A percentile compares a stretch with the other conserved stretches of the same genome.
Evolutionary conservation across 306 rosid species (phyloP).

Genomic region (Cicer arietinum): DNA sequence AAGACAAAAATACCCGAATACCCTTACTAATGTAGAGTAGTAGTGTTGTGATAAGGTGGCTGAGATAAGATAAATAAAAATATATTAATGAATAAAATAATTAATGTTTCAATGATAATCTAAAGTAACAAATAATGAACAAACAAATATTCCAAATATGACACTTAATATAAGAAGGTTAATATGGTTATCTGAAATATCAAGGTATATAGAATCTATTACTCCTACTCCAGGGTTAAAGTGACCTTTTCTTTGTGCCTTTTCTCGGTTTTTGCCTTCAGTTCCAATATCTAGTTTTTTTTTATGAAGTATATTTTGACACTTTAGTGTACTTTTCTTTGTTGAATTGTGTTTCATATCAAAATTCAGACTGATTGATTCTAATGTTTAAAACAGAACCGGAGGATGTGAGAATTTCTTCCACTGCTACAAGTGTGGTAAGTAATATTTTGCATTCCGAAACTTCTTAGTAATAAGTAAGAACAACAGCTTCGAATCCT

Average conservation of each 20-base stretch:
- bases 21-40: no score
- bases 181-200: neutral
- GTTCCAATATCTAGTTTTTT: neutral
- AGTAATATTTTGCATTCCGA: constrained; percentile 24
- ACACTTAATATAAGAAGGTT: neutral
- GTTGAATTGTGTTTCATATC: neutral
- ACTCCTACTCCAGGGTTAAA: constrained; percentile 11
- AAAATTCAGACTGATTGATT: constrained; percentile 25
- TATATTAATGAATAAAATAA: no score
- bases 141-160: no score
- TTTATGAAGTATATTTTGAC: neutral
- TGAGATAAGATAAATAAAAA: no score
- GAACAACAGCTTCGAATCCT: no score
- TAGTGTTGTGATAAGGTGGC: no score
- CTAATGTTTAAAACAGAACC: constrained; percentile 55
- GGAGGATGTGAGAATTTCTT: constrained; percentile 83
- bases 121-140: no score
- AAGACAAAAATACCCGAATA: no score
- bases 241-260: constrained; percentile 6
- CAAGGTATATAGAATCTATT: neutral
- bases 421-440: constrained; percentile 90
- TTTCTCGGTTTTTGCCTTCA: neutral
- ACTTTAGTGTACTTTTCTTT: neutral
- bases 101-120: no score
- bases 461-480: neutral